Base-by-base conservation (phyloP, 73 alveolate species). In the Paramecium primaurelia region DNA sequence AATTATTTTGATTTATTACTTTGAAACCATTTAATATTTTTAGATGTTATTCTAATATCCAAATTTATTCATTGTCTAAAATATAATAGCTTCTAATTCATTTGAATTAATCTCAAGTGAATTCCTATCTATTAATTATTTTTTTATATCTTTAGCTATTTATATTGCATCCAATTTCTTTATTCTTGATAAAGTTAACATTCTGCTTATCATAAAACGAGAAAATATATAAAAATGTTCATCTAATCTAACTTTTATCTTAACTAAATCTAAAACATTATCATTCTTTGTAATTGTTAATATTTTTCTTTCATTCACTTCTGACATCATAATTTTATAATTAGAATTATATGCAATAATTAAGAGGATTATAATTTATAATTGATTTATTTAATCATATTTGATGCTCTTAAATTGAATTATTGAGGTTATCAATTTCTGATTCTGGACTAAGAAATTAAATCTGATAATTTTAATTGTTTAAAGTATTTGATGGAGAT, bases 171-270 rank as follows among this genome's bases (percentile, higher is more conserved):
- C 49, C 7, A 77, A 30, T 77, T 77, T 58, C 28, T 40, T 58
- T 8, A 92, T 95, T 86, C 92, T 84, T 1, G 92, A 94, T 30
- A 95, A 92, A 8, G 97, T 95, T 10, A 95, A 95, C 86, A 95
- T 92, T 92, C 98, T 94, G 60, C 96, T 94, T 14, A 95, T 92
- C 64, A 95, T 86, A 34, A 94, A 95, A 42, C 98, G 92, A 4
- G 98, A 95, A 86, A 95, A 95, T 2, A 95, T 93, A 59, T 91
- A 95, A 88, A 92, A 95, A 77, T 95, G 97, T 54, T 95, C 98
- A 87, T 95, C 93, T 58, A 95, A 58, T 30, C 73, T 49, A 5
- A 95, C 97, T 86, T 93, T 95, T 18, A 95, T 94, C 92, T 95
- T 95, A 49, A 95, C 95, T 58, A 93, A 84, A 92, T 95, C 98